phyloP scores from a whole-genome alignment of 306 rosid genomes.

The Begonia fuchsioides region DNA sequence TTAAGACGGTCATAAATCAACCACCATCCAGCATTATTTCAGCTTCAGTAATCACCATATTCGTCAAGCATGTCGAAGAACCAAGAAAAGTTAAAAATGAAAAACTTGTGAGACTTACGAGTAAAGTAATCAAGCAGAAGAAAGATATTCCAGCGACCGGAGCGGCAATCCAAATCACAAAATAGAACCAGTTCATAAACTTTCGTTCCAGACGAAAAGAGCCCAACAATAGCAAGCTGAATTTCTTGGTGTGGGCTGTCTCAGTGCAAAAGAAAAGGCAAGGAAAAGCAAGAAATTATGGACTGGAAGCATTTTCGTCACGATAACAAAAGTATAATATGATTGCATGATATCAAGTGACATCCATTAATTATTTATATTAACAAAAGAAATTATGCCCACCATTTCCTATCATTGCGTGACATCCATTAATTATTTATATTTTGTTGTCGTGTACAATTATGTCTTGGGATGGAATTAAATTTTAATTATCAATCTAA shows the following conservation, averaged over 20 bases:
- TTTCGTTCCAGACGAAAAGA: not conserved
- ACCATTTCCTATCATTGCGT: too few relatives aligned
- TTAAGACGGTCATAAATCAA: conserved; percentile 5
- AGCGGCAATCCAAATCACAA: conserved; percentile 13
- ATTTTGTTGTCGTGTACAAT: too few relatives aligned
- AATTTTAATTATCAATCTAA: too few relatives aligned
- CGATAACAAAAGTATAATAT: too few relatives aligned
- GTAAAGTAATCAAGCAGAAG: conserved; percentile 43
- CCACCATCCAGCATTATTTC: not conserved
- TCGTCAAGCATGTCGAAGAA: conserved; percentile 3
- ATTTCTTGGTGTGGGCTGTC: too few relatives aligned
- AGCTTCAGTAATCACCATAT: conserved; percentile 13
- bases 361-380: too few relatives aligned
- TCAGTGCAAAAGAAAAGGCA: too few relatives aligned
- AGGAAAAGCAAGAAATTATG: not conserved
- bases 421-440: too few relatives aligned
- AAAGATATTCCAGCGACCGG: conserved; percentile 29
- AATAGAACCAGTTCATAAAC: not conserved
- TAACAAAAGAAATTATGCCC: too few relatives aligned
- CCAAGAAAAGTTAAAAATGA: not conserved
- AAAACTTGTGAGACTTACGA: conserved; percentile 39
- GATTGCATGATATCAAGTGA: too few relatives aligned
- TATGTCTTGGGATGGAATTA: too few relatives aligned
- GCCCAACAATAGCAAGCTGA: not conserved
- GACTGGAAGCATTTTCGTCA: too few relatives aligned